Base-by-base conservation (phyloP, 23 red algal genomes). In the Porphyridium purpureum region DNA sequence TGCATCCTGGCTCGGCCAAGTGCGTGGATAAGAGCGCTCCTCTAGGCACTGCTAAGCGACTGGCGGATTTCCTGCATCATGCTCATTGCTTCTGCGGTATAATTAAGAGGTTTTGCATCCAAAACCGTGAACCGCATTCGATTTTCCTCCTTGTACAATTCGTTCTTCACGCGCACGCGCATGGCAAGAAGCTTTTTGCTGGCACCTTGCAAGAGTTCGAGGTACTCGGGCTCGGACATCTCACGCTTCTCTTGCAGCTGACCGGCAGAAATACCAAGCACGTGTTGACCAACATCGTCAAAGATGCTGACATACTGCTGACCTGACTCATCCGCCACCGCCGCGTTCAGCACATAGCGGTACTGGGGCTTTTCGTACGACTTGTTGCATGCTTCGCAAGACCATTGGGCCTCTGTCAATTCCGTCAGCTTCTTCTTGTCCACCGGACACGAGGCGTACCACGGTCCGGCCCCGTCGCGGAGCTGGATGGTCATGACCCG, bases 371-470 rank as follows among this genome's bases (percentile, higher is more conserved):
- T 54, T 3, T 64, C 62, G 49, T 74, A 69, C 54, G 69, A 52
- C 31, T 73, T 65, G 42, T 62, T 66, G 11, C 54, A 62, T 9
- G 59, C 69, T 4, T 85, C 90, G 34, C 75, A 82, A 2, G 47
- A 49, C 72, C 71, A 98, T 40, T 70, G 64, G 0, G 58, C 71
- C 6, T 59, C 33, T 2, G 61, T 61, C 33, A 49, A 27, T 42
- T 75, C 59, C 1, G 67, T 72, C 0, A 98, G 52, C 40, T 98
- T 98, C 50, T 98, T 98, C 69, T 98, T 98, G 32, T 66, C 52
- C 24, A 81, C 79, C 2, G 90, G 90, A 41, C 79, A 72, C 2
- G 70, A 59, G 24, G 73, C 59, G 50, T 98, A 98, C 57, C 69
- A 98, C 31, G 81, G 19, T n/a, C n/a, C n/a, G n/a, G n/a, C n/a